A percentile compares a stretch with the other conserved stretches of the same genome.
phyloP scores from a whole-genome alignment of 2,329 filamentous ascomycete species.

The Tolypocladium cylindrosporum region DNA sequence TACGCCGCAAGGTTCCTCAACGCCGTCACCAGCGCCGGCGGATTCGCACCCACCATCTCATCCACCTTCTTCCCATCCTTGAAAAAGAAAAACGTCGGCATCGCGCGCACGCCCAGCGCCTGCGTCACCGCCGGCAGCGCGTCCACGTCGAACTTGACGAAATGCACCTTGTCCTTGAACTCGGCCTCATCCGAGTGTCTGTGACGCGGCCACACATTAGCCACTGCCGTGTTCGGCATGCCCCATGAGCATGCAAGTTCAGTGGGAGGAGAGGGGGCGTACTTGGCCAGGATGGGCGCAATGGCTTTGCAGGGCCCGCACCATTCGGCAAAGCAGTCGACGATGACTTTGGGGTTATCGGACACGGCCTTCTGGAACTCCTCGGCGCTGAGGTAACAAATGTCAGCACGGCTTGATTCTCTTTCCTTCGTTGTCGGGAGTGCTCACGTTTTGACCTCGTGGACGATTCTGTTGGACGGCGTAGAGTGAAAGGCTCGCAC shows the following conservation, averaged over 20 bases:
- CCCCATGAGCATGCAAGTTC: neutral
- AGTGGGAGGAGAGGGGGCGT: neutral
- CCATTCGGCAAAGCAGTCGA: conserved; percentile 87
- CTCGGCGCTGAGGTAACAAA: conserved; percentile 34
- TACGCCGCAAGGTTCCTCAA: conserved; percentile 6
- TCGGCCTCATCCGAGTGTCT: conserved; percentile 26
- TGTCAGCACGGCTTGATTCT: neutral
- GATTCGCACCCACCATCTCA: conserved; percentile 73
- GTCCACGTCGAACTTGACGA: conserved; percentile 88
- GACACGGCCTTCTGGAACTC: conserved; percentile 48
- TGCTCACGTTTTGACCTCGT: conserved; percentile 29
- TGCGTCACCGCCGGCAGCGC: conserved; percentile 62
- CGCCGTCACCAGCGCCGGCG: conserved; percentile 40
- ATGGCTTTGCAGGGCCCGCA: conserved; percentile 92
- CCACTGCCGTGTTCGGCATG: neutral
- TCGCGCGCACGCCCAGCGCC: conserved; percentile 72
- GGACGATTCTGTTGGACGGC: conserved; percentile 32
- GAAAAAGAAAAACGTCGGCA: conserved; percentile 86
- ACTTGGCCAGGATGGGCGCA: conserved; percentile 52
- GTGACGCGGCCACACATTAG: neutral
- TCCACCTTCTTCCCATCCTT: conserved; percentile 62
- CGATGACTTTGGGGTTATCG: conserved; percentile 49
- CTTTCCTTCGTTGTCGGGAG: neutral
- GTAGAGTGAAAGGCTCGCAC: conserved; percentile 24
- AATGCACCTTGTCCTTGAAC: conserved; percentile 52